A percentile compares a stretch with the other conserved stretches of the same genome.
phyloP scores from a whole-genome alignment of 148 eudicot genomes.

The Gaultheria prostrata region DNA sequence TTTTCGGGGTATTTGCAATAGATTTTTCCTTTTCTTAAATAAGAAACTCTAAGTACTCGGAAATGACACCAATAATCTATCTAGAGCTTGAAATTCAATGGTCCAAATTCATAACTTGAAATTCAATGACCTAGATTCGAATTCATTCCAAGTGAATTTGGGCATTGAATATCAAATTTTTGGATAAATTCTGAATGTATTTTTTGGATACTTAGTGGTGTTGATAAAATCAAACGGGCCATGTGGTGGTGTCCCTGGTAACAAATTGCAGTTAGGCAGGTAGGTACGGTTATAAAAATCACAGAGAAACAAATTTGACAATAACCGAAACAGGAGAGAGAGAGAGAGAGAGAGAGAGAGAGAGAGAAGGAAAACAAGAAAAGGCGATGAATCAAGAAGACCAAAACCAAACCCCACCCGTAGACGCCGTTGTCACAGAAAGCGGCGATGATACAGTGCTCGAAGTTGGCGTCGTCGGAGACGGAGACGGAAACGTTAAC shows the following conservation, averaged over 20 bases:
- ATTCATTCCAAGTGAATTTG: too few species aligned
- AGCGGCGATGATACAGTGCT: constrained; percentile 3
- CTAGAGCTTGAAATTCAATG: too few species aligned
- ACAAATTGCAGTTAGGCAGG: constrained; percentile 23
- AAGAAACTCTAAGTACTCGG: too few species aligned
- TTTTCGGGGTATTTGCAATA: too few species aligned
- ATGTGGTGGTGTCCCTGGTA: background rate
- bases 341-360: background rate
- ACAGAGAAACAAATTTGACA: background rate
- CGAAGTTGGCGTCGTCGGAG: background rate
- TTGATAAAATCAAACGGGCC: background rate
- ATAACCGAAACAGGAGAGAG: constrained; percentile 14
- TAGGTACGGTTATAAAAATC: background rate
- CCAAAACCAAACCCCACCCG: constrained; percentile 30
- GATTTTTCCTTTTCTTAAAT: too few species aligned
- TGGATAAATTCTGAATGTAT: too few species aligned
- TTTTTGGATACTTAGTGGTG: too few species aligned
- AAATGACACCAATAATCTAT: too few species aligned
- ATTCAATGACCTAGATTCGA: too few species aligned
- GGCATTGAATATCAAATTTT: too few species aligned
- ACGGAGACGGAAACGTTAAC: background rate
- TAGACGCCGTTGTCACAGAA: constrained; percentile 18
- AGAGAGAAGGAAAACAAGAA: background rate
- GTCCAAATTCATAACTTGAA: too few species aligned
- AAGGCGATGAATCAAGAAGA: constrained; percentile 18